Evolutionary conservation across 129 eudicot species (phyloP).

Genomic region (Flaveria ramosissima): DNA sequence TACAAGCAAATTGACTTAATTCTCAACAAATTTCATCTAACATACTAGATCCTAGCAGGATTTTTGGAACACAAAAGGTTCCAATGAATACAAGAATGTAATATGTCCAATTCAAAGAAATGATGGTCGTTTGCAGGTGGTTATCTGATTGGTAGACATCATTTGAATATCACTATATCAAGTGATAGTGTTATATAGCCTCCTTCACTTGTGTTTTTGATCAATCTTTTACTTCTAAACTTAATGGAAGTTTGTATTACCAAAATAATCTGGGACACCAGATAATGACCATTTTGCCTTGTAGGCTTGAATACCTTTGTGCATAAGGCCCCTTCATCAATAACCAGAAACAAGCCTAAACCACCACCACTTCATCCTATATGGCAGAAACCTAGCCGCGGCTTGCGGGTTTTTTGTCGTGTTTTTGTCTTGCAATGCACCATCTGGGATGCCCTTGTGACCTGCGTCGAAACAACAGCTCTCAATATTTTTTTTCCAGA

Average conservation of each 20-base stretch:
- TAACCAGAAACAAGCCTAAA: constrained; percentile 2
- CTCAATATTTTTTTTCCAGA: no score
- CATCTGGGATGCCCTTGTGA: no score
- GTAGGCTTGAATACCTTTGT: not conserved
- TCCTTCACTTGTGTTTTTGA: not conserved
- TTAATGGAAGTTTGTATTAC: not conserved
- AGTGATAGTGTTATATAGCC: not conserved
- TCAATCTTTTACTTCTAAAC: not conserved
- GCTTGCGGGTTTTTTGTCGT: no score
- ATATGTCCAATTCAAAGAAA: constrained; percentile 6
- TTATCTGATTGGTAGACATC: no score
- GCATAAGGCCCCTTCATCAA: not conserved
- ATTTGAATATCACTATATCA: no score
- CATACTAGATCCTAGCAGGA: constrained; percentile 18
- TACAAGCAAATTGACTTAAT: not conserved
- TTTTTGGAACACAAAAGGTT: constrained; percentile 9
- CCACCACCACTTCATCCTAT: not conserved
- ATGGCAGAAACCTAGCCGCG: not conserved
- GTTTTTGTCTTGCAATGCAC: no score
- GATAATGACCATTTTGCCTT: not conserved
- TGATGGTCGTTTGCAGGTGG: constrained; percentile 12
- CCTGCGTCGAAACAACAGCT: no score
- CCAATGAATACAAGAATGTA: constrained; percentile 19
- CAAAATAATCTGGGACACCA: not conserved
- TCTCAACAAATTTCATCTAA: not conserved